Conservation (phyloP, 345 rosid species). For the Aegle marmelos region DNA sequence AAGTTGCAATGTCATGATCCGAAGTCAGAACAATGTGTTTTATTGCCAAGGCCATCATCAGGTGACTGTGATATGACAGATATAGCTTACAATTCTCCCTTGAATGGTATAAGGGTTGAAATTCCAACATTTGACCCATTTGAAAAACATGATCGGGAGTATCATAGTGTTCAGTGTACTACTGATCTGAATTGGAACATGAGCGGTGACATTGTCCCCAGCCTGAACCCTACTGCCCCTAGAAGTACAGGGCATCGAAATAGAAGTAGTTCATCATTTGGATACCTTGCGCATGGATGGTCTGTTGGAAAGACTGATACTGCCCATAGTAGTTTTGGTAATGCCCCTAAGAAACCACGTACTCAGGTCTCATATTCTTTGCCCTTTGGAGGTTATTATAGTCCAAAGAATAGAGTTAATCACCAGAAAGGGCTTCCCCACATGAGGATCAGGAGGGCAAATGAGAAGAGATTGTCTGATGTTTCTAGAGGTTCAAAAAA, state of each 20-base stretch:
- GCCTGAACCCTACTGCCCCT: conserved; percentile 86
- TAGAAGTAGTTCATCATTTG: conserved; percentile 52
- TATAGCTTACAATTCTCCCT: conserved; percentile 27
- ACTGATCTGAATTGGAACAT: conserved; percentile 51
- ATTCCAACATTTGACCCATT: conserved; percentile 46
- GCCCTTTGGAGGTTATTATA: conserved; percentile 59
- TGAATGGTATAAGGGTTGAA: conserved; percentile 50
- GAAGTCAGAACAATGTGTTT: conserved; percentile 25
- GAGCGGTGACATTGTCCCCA: conserved; percentile 55
- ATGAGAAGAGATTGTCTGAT: conserved; percentile 58
- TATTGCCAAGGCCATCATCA: conserved; percentile 19
- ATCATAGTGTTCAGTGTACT: conserved; percentile 35
- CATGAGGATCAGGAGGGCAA: conserved; percentile 78
- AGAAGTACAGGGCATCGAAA: conserved; percentile 75
- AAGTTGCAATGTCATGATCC: conserved; percentile 26
- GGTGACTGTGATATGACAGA: conserved; percentile 32
- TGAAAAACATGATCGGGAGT: conserved; percentile 36
- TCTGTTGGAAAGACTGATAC: conserved; percentile 62
- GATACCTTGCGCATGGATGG: conserved; percentile 62
- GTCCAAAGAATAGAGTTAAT: conserved; percentile 50
- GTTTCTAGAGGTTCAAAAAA: conserved; percentile 49
- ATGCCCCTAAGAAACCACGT: conserved; percentile 84
- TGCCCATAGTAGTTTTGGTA: conserved; percentile 57
- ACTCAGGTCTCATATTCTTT: conserved; percentile 85
- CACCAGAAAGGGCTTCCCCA: conserved; percentile 56